Evolutionary conservation across 352 stramenopile genomes (phyloP), one percentile per base, ranked within the genome.

Genomic region (Phytopythium aichiense): DNA sequence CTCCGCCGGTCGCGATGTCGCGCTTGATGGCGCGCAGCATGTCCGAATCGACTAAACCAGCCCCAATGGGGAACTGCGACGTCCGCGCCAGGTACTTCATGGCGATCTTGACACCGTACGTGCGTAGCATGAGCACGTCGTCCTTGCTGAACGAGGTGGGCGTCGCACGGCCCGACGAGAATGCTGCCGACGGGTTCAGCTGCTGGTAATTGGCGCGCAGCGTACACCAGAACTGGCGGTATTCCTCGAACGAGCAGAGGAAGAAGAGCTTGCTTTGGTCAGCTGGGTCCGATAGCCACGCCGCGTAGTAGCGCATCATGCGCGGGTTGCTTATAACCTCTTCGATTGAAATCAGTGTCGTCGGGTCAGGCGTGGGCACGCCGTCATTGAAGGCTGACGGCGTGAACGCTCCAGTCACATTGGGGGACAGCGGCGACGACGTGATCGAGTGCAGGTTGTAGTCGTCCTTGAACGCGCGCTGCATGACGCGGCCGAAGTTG

Each of bases 61-160:
- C 35, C 16, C 28, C 53, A n/a, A 95, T 92, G 51, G 88, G 85
- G 56, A 95, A 95, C 48, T 89, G 84, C 31, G 87, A 83, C 3
- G 76, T 80, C 35, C 89, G 87, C 11, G 84, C 73, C 9, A 95
- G 58, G 52, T 95, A 95, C 61, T 95, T 95, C 65, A 88, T 88
- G 6, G 83, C 80, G 55, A 95, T 94, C 69, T 95, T 95, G 16
- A 92, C 83, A 40, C 87, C 87, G 52, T 94, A 95, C 3, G 84
- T 94, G 42, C 84, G 81, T 48, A 95, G 56, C 74, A 93, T 87
- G 58, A 91, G 73, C 53, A 89, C 82, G 50, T 92, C 84, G 63
- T 95, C 87, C 58, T 95, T 93, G n/a, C 68, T 83, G 58, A 92
- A 89, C 11, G 77, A 65, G 16, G 79, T 81, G 28, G 54, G 11